Conservation (phyloP, 2,329 filamentous ascomycete species). For the Ophiostoma perfectum region DNA sequence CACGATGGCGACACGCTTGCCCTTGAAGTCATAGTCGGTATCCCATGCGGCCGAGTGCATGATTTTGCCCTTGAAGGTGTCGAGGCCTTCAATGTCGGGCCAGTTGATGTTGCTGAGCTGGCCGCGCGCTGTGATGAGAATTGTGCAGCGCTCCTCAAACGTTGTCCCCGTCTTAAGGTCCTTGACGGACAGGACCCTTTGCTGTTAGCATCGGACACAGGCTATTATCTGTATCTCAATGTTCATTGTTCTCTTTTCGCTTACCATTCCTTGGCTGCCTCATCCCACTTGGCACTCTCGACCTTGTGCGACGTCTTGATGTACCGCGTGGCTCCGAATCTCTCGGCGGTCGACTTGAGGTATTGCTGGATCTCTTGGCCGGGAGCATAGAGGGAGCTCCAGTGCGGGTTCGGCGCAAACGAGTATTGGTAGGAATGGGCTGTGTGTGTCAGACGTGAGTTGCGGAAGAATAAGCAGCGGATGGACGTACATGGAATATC, state of each 20-base stretch:
- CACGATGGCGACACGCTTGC: constrained; percentile 46
- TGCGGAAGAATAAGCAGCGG: neutral
- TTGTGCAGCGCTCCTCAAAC: constrained; percentile 38
- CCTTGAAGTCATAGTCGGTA: constrained; percentile 42
- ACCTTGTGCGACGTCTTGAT: constrained; percentile 42
- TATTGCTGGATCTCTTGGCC: constrained; percentile 46
- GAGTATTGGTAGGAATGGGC: constrained; percentile 53
- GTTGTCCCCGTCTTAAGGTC: constrained; percentile 35
- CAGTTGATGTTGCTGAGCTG: constrained; percentile 41
- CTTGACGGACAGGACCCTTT: constrained; percentile 28
- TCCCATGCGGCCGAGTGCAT: constrained; percentile 47
- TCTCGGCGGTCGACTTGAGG: constrained; percentile 43
- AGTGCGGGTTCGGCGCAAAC: constrained; percentile 51
- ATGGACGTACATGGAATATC: constrained; percentile 35
- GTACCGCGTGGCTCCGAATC: constrained; percentile 43
- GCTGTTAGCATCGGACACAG: neutral
- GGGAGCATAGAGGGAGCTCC: constrained; percentile 48
- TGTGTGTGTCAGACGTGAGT: constrained; percentile 9
- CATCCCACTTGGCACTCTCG: constrained; percentile 39
- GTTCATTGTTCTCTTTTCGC: neutral
- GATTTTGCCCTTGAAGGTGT: constrained; percentile 39
- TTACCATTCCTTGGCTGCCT: constrained; percentile 35
- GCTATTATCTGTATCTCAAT: neutral
- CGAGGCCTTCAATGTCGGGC: constrained; percentile 41
- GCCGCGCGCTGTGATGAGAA: constrained; percentile 41